These are phyloP conservation scores for Lanmaoa rubissima DNA, from an alignment of 768 basidiomycete genomes.

Conservation along the genomic window DNA sequence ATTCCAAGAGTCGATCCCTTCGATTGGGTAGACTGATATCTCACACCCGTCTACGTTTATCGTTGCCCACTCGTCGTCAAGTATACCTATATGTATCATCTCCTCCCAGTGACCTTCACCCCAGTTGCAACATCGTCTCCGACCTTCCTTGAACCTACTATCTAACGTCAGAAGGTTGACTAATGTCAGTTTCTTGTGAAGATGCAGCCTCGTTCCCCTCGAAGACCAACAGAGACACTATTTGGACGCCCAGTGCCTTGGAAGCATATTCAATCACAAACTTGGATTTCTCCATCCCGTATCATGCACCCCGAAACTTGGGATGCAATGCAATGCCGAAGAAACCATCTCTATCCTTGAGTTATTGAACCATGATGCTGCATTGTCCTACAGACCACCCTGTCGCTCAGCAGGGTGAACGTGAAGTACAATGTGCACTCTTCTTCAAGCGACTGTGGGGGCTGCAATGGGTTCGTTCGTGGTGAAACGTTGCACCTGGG, in stretches of 20 bases:
- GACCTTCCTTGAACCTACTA: constrained; percentile 26
- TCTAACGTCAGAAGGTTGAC: background rate
- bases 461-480: constrained; percentile 22
- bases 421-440: constrained; percentile 18
- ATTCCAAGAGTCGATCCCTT: background rate
- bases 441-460: constrained; percentile 9
- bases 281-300: too few species aligned
- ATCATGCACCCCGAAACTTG: too few species aligned
- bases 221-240: too few species aligned
- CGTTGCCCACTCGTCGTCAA: constrained; percentile 14
- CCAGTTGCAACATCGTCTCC: constrained; percentile 30
- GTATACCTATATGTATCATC: constrained; percentile 30
- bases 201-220: too few species aligned
- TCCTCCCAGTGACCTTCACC: constrained; percentile 33
- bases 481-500: constrained; percentile 17
- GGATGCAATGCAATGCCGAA: too few species aligned
- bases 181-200: background rate
- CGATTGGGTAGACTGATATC: background rate
- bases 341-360: too few species aligned
- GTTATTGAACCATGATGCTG: too few species aligned
- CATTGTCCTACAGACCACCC: constrained; percentile 20
- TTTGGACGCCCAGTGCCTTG: too few species aligned
- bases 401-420: constrained; percentile 21
- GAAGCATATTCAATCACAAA: too few species aligned
- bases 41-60: background rate